phyloP scores from a whole-genome alignment of 371 early-diverging fungal species.

The Mucor plumbeus region DNA sequence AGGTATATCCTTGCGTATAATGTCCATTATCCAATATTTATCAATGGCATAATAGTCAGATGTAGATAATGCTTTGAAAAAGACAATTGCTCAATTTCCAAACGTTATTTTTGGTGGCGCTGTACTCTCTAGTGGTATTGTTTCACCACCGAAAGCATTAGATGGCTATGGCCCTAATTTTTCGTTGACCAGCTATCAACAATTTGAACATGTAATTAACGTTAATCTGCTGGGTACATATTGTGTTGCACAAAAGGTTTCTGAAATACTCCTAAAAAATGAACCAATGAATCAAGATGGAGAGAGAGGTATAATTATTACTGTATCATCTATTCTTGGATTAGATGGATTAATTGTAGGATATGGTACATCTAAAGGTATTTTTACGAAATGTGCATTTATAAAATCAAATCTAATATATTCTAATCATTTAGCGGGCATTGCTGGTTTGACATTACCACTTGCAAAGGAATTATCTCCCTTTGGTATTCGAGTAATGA shows the following conservation, averaged over 20 bases:
- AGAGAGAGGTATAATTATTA: slow-evolving; percentile 65
- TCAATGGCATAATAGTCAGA: slow-evolving; percentile 26
- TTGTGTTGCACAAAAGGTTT: slow-evolving; percentile 63
- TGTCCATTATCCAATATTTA: too few relatives aligned
- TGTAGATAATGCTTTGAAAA: slow-evolving; percentile 41
- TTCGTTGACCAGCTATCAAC: slow-evolving; percentile 42
- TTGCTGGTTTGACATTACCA: slow-evolving; percentile 65
- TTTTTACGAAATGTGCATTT: not conserved
- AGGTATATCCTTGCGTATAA: slow-evolving; percentile 27
- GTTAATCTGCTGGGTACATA: slow-evolving; percentile 64
- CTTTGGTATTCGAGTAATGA: slow-evolving; percentile 60
- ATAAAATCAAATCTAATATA: not conserved
- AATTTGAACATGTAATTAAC: slow-evolving; percentile 56
- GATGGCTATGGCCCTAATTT: slow-evolving; percentile 41
- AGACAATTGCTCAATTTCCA: slow-evolving; percentile 40
- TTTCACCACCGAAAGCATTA: slow-evolving; percentile 30
- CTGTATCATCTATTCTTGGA: slow-evolving; percentile 59
- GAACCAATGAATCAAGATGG: slow-evolving; percentile 47
- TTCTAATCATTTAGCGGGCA: slow-evolving; percentile 38
- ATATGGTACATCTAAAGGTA: slow-evolving; percentile 65
- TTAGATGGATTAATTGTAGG: slow-evolving; percentile 58
- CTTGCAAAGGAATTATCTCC: slow-evolving; percentile 62
- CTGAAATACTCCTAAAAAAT: slow-evolving; percentile 49
- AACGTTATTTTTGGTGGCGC: slow-evolving; percentile 43
- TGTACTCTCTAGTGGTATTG: slow-evolving; percentile 57